Conservation (phyloP, 768 basidiomycete species). For the Mycena vitilis region DNA sequence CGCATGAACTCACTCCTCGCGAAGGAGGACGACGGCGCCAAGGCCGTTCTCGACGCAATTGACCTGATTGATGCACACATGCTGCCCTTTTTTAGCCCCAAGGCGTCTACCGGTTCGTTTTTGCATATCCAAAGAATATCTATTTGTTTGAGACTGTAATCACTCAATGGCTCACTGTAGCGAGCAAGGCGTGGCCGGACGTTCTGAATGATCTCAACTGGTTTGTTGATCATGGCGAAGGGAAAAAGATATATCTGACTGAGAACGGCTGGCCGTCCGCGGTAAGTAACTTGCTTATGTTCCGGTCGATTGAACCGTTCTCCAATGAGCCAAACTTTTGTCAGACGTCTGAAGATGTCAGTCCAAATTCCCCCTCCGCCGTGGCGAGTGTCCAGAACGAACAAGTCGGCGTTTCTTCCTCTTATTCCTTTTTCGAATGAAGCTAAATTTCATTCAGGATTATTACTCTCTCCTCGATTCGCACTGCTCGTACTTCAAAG, state of each 20-base stretch:
- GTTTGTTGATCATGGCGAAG: conserved; percentile 70
- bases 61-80: conserved; percentile 78
- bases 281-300: conserved; percentile 12
- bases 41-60: conserved; percentile 66
- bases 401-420: conserved; percentile 51
- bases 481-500: conserved; percentile 73
- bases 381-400: conserved; percentile 73
- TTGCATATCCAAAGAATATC: no score
- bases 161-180: no score
- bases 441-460: conserved; percentile 51
- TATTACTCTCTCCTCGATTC: conserved; percentile 76
- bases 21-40: conserved; percentile 59
- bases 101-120: conserved; percentile 65
- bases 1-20: not conserved
- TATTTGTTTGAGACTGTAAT: no score
- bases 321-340: no score
- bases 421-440: not conserved
- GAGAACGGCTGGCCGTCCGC: conserved; percentile 86
- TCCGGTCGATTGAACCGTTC: not conserved
- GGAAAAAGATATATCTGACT: conserved; percentile 71
- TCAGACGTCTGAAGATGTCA: conserved; percentile 64
- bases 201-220: conserved; percentile 70
- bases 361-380: conserved; percentile 73
- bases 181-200: conserved; percentile 72
- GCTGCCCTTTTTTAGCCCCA: conserved; percentile 72